phyloP scores from a whole-genome alignment of 2,329 filamentous ascomycete species.

The Trichoderma hamatum region DNA sequence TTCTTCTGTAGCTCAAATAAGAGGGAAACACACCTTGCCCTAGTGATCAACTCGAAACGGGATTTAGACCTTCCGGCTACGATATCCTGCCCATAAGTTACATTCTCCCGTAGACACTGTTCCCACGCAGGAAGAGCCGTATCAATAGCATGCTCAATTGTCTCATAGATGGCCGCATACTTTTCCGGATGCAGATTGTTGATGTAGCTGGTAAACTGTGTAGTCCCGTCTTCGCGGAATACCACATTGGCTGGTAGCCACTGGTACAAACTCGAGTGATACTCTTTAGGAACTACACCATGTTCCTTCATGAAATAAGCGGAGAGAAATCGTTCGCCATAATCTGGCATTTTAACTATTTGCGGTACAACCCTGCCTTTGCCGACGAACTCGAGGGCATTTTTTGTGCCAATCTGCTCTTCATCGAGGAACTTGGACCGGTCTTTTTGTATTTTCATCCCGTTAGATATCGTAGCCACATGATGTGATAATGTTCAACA shows the following conservation, averaged over 20 bases:
- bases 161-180: constrained; percentile 35
- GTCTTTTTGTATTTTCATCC: neutral
- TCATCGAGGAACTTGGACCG: constrained; percentile 26
- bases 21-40: constrained; percentile 1
- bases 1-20: neutral
- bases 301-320: neutral
- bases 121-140: constrained; percentile 47
- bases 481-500: fast-evolving
- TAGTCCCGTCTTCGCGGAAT: constrained; percentile 43
- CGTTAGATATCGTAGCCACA: neutral
- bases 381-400: constrained; percentile 36
- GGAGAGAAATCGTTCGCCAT: neutral
- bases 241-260: constrained; percentile 37
- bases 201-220: constrained; percentile 47
- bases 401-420: constrained; percentile 32
- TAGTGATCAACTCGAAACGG: constrained; percentile 4
- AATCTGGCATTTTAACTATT: neutral
- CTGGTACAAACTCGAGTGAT: constrained; percentile 34
- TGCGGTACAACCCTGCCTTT: constrained; percentile 30
- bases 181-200: constrained; percentile 48
- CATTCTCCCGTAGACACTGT: constrained; percentile 43
- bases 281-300: constrained; percentile 8
- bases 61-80: neutral
- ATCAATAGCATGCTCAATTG: constrained; percentile 42
- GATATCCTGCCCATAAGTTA: neutral